phyloP scores from a whole-genome alignment of 768 basidiomycete species.

The Collybiopsis confluens region DNA sequence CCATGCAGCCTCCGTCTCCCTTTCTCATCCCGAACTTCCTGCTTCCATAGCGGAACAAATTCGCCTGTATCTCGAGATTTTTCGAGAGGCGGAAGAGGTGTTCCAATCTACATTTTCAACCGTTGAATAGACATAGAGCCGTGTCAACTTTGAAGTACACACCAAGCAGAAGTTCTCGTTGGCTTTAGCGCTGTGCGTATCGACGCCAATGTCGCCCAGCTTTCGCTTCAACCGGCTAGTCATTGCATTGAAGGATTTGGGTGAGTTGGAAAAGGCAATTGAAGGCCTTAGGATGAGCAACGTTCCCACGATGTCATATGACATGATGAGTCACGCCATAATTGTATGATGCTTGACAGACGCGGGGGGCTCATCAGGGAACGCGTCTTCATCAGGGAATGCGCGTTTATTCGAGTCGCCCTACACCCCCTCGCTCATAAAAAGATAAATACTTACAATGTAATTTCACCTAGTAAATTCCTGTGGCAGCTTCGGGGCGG shows the following conservation, averaged over 20 bases:
- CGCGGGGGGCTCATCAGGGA: too few relatives aligned
- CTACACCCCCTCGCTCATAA: too few relatives aligned
- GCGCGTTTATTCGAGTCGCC: too few relatives aligned
- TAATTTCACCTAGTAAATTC: too few relatives aligned
- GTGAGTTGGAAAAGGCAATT: too few relatives aligned
- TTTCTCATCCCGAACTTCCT: slow-evolving; percentile 94
- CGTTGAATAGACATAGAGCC: neutral
- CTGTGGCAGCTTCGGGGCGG: too few relatives aligned
- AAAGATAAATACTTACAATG: too few relatives aligned
- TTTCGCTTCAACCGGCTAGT: slow-evolving; percentile 72
- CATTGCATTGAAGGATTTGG: slow-evolving; percentile 26
- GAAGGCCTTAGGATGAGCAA: too few relatives aligned
- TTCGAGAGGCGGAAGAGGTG: slow-evolving; percentile 90
- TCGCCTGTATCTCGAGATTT: slow-evolving; percentile 90
- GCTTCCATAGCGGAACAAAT: slow-evolving; percentile 97
- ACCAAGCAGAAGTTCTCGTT: slow-evolving; percentile 87
- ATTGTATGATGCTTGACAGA: too few relatives aligned
- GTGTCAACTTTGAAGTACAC: slow-evolving; percentile 22
- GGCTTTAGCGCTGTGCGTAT: slow-evolving; percentile 63
- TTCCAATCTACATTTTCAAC: slow-evolving; percentile 66
- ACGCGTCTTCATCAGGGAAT: too few relatives aligned
- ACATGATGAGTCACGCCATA: too few relatives aligned
- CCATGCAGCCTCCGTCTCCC: slow-evolving; percentile 92
- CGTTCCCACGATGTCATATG: too few relatives aligned
- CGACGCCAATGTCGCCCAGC: slow-evolving; percentile 75